Evolutionary conservation across 1,284 basidiomycete genomes (phyloP), one percentile per base, ranked within the genome.

Genomic region (Papiliotrema fonsecae): DNA sequence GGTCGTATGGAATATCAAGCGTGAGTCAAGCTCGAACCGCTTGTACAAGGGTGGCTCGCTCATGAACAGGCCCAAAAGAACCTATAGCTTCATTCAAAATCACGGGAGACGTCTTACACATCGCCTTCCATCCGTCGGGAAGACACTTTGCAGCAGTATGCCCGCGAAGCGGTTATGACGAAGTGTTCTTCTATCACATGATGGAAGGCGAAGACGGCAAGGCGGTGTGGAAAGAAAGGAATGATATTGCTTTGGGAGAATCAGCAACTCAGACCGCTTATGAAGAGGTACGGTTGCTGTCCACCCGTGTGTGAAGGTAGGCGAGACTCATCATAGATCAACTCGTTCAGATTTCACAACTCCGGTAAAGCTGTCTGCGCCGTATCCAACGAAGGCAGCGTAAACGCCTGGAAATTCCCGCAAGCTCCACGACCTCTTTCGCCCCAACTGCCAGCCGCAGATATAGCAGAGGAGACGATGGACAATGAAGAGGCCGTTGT

Each of bases 391-490:
- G 67, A 69, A 42, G 69, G 69, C 0, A 61, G 60, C 1, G 49
- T 68, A 18, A 65, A 58, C 21, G 62, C 67, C 2, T 72, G 69
- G 69, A 39, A 51, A 24, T 72, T 66, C 44, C 67, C 69, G 2
- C 47, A 57, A 26, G 50, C 50, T 25, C 52, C 49, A 3, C 34
- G 35, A 9, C 48, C 45, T 14, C 45, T 50, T 6, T n/a, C 19
- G 22, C 3, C 42, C 25, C 26, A 38, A 22, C 21, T 19, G 7
- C 26, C 25, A 6, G 45, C 11, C 11, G n/a, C 16, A n/a, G 39
- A 39, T 5, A 42, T 44, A 38, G 53, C 39, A 42, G 45, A 51
- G 25, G 37, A 31, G 5, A 36, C 35, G 16, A 41, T 30, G 7
- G 54, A 52, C 24, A 53, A 44, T 14, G 52, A 43, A 27, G 44